phyloP scores from a whole-genome alignment of 495 filamentous ascomycete genomes.

The Friedmanniomyces endolithicus region DNA sequence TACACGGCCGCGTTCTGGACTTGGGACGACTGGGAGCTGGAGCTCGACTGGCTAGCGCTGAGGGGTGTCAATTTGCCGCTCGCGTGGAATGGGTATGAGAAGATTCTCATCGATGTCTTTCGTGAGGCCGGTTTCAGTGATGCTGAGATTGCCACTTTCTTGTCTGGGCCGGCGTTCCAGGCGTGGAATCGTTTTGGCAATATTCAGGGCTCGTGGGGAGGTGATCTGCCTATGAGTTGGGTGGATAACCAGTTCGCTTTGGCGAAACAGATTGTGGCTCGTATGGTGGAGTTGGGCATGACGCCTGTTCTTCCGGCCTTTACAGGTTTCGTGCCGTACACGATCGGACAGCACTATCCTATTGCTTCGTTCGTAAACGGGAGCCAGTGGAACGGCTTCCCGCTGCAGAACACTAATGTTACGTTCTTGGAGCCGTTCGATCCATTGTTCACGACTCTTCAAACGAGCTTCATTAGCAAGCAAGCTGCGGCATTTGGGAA shows the following conservation, averaged over 20 bases:
- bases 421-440: constrained; percentile 42
- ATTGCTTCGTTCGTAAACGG: constrained; percentile 37
- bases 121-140: constrained; percentile 37
- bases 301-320: constrained; percentile 31
- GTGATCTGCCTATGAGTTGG: constrained; percentile 35
- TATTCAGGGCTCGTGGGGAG: constrained; percentile 36
- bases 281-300: constrained; percentile 44
- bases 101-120: constrained; percentile 40
- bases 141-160: constrained; percentile 34
- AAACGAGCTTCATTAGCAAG: constrained; percentile 38
- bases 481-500: constrained; percentile 39
- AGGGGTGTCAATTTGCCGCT: constrained; percentile 41
- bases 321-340: constrained; percentile 37
- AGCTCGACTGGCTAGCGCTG: constrained; percentile 45
- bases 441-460: constrained; percentile 34
- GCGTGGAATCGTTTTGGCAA: constrained; percentile 48
- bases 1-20: constrained; percentile 44
- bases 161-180: constrained; percentile 42
- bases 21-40: constrained; percentile 43
- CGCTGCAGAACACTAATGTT: constrained; percentile 34
- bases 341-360: constrained; percentile 33
- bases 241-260: constrained; percentile 37
- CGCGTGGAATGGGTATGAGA: constrained; percentile 43
- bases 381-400: constrained; percentile 37
- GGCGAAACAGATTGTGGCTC: constrained; percentile 37